Percentiles rank a stretch among this genome's conserved stretches.
Evolutionary conservation across 2,329 filamentous ascomycete species (phyloP).

Genomic region (Neurospora sp.): DNA sequence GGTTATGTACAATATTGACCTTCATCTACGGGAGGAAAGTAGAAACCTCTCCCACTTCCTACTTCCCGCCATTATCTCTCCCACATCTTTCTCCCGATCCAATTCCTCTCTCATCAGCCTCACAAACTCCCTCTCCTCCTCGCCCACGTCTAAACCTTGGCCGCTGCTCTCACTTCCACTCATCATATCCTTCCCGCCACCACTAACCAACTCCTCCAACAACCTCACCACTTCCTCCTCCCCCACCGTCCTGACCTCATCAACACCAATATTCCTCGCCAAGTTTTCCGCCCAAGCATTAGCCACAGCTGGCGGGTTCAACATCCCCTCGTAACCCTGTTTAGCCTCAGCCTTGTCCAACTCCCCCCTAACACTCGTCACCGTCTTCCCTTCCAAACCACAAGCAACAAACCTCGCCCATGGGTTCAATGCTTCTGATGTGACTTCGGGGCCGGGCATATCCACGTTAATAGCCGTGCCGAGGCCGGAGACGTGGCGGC

Average conservation of each 20-base stretch:
- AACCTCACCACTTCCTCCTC: conserved; percentile 9
- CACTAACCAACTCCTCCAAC: conserved; percentile 7
- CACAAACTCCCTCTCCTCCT: conserved; percentile 2
- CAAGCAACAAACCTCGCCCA: conserved; percentile 77
- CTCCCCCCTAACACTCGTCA: conserved; percentile 62
- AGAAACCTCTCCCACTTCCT: background rate
- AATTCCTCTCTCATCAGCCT: background rate
- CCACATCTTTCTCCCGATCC: background rate
- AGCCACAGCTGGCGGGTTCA: conserved; percentile 8
- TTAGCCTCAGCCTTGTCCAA: conserved; percentile 13
- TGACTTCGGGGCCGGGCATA: conserved; percentile 50
- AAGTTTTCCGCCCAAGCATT: conserved; percentile 15
- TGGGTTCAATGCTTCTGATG: conserved; percentile 36
- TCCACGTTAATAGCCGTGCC: conserved; percentile 74
- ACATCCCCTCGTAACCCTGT: background rate
- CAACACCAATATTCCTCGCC: conserved; percentile 12
- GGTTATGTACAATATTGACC: no score
- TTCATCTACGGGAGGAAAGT: no score
- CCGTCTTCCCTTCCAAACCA: conserved; percentile 68
- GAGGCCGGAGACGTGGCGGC: conserved; percentile 72
- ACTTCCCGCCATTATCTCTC: background rate
- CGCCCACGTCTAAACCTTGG: background rate
- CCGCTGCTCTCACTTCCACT: no score
- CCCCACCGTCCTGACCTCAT: conserved; percentile 11
- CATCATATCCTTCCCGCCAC: background rate